Evolutionary conservation across 2,329 filamentous ascomycete genomes (phyloP), one percentile per base, ranked within the genome.

Genomic region (Aurifilum marmelostoma): DNA sequence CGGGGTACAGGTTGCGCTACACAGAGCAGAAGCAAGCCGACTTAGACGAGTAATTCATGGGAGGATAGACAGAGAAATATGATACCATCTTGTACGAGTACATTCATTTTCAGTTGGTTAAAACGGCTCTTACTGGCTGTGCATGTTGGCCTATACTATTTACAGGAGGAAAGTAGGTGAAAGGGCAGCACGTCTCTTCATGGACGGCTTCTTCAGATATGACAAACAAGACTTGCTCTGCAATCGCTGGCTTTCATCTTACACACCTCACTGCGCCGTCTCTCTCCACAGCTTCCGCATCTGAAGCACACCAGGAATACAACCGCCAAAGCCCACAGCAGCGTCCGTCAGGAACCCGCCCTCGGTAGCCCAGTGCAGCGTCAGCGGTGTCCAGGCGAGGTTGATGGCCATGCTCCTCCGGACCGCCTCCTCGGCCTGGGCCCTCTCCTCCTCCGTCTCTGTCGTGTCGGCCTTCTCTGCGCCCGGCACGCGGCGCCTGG

Each of bases 351-450:
- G 73, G 52, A 79, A 75, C 0, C 92, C 92, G 68, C 87, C 82
- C 70, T 92, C 88, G 54, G 90, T 78, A 75, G 92, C 91, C 91
- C 92, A 97, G 81, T 97, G 93, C 34, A 95, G 76, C 71, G 92
- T 95, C 77, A 97, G 83, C 41, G 94, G 93, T 67, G 92, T 88
- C 89, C 92, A 97, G 41, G 91, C 89, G 71, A 88, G 76, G 79
- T 93, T 94, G 56, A 89, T 86, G 27, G 89, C 83, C 66, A 95
- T 80, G 75, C 90, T 87, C 76, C 85, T 88, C 83, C 86, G 89
- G 87, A 88, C 94, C 70, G 81, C 77, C 14, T 81, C 77, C 16
- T 73, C 76, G 58, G 75, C 74, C 81, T 86, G 88, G 60, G 77
- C 80, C 74, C 81, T 82, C 71, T 83, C 82, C 76, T 80, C 81